Base-by-base conservation (phyloP, 2,329 filamentous ascomycete genomes). In the Coniochaeta sp. region DNA sequence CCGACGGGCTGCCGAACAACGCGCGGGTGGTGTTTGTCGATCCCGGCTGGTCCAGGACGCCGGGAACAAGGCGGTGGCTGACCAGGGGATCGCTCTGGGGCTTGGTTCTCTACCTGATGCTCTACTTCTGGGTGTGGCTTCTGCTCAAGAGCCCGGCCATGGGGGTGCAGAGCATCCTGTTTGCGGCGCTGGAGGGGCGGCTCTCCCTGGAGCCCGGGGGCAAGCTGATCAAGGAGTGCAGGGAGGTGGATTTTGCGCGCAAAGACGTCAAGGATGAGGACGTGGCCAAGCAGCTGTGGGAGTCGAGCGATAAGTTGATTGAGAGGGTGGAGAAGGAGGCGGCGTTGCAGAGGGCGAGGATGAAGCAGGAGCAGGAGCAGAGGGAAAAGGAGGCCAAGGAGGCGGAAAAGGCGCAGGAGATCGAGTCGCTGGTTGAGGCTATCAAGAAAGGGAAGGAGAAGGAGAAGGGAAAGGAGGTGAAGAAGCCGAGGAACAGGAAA, bases 141-240 rank as follows among this genome's bases (percentile, higher is more conserved):
- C 73, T 97, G 1, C 79, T 99, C 58, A 98, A 99, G 74, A 93
- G 89, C 36, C 84, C 92, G 0, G 76, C 87, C 58, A 87, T 90
- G 75, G 95, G 91, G 2, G 90, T 93, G 0, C 93, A 99, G 75
- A 92, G 89, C 5, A 86, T 98, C 55, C 77, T 98, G 9, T 88
- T 88, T 65, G 93, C 93, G 0, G 87, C 87, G 1, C 96, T 97
- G 90, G 93, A 97, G 59, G 82, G 83, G 2, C 79, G 81, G 2
- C 84, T 92, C 57, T 85, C 83, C 4, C 81, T 87, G 36, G 85
- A 82, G 1, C 69, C 74, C 1, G 90, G 90, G 9, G 90, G 88
- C 0, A 87, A 82, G 69, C 71, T 96, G 56, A 81, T 99, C 71
- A 98, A 97, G 74, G 96, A 98, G 73, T 98, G 93, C 71, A 86